Conservation (phyloP, 139 green algal species). For the Haematococcus lacustris region DNA sequence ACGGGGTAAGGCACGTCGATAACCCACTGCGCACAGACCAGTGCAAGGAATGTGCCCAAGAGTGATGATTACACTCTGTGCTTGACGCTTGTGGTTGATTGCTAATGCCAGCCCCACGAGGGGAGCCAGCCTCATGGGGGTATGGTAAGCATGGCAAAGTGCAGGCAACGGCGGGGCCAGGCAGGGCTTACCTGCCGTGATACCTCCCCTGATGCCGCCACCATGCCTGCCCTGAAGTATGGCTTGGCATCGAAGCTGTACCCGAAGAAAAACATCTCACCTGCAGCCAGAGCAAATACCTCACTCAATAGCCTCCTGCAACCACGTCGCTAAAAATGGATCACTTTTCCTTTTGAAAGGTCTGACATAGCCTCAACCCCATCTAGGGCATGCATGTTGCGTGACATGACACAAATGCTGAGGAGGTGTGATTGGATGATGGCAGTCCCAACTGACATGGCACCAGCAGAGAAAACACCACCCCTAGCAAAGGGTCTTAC, state of each 20-base stretch:
- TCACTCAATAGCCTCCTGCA: no score
- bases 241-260: constrained; percentile 37
- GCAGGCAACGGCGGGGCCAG: neutral
- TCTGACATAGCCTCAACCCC: no score
- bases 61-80: neutral
- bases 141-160: neutral
- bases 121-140: neutral
- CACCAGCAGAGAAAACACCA: no score
- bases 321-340: no score
- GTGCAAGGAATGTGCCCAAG: neutral
- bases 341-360: no score
- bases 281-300: no score
- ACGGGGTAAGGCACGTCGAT: constrained; percentile 26
- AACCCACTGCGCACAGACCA: constrained; percentile 5
- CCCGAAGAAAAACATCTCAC: constrained; percentile 32
- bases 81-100: neutral
- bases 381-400: no score
- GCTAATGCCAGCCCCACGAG: neutral
- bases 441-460: no score
- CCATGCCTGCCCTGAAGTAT: neutral
- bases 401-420: no score
- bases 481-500: no score
- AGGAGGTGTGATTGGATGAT: no score
- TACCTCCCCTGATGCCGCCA: neutral
- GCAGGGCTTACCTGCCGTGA: neutral